These are phyloP conservation scores for Candida sanyaensis DNA, from an alignment of 1,139 yeast species.

Conservation along the genomic window DNA sequence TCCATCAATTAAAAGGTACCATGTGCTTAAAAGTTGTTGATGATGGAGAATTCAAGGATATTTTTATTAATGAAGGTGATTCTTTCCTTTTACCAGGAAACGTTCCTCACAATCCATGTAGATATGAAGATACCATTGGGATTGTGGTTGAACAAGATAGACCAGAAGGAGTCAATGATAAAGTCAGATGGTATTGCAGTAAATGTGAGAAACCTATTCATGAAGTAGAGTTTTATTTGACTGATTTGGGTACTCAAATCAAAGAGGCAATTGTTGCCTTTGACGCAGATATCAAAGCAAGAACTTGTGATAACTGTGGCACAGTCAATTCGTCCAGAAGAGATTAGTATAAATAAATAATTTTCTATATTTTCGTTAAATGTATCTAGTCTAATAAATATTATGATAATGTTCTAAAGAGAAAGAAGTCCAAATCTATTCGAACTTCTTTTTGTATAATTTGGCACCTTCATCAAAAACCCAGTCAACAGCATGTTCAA, in stretches of 20 bases:
- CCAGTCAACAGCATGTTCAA: slow-evolving; percentile 67
- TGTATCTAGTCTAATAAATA: slow-evolving; percentile 1
- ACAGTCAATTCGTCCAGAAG: slow-evolving; percentile 67
- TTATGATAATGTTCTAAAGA: background rate
- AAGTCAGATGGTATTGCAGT: slow-evolving; percentile 84
- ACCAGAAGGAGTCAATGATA: slow-evolving; percentile 67
- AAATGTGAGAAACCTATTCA: slow-evolving; percentile 65
- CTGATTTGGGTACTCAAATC: slow-evolving; percentile 88
- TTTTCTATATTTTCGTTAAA: background rate
- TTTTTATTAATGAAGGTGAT: slow-evolving; percentile 81
- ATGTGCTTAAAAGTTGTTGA: slow-evolving; percentile 89
- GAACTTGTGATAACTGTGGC: slow-evolving; percentile 79
- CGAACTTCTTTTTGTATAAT: slow-evolving; percentile 18
- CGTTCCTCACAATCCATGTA: slow-evolving; percentile 87
- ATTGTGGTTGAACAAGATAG: slow-evolving; percentile 94
- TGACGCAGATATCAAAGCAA: slow-evolving; percentile 59
- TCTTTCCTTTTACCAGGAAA: slow-evolving; percentile 83
- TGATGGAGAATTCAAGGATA: slow-evolving; percentile 69
- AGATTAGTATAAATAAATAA: slow-evolving; percentile 19
- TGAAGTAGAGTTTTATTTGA: slow-evolving; percentile 72
- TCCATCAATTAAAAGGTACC: slow-evolving; percentile 81
- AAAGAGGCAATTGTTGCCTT: slow-evolving; percentile 77
- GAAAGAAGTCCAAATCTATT: background rate
- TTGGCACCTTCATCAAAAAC: slow-evolving; percentile 61
- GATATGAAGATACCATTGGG: slow-evolving; percentile 85